Evolutionary conservation across 2,329 filamentous ascomycete species (phyloP).

Genomic region (Ciborinia camelliae): DNA sequence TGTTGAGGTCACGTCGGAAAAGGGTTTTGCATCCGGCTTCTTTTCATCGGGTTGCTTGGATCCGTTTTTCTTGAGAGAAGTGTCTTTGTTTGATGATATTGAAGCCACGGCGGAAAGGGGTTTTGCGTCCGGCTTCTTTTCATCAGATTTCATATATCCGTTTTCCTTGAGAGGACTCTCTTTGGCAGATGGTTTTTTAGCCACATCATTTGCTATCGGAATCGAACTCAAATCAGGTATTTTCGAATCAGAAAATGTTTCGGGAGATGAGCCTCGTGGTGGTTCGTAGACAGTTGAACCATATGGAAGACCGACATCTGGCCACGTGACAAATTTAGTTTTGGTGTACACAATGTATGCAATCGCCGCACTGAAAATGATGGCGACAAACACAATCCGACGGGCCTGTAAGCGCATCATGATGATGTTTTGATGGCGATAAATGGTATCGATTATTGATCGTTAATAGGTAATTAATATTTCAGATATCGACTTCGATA

Average conservation of each 20-base stretch:
- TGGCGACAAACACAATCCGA: not conserved
- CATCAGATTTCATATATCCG: too few species aligned
- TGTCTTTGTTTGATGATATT: too few species aligned
- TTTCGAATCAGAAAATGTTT: not conserved
- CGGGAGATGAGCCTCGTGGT: not conserved
- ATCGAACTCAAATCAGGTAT: not conserved
- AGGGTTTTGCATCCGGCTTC: not conserved
- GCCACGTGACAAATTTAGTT: constrained; percentile 2
- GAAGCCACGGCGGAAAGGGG: too few species aligned
- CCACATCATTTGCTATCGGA: not conserved
- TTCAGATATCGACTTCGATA: not conserved
- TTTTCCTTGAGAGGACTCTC: not conserved
- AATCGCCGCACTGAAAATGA: not conserved
- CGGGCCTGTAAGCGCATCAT: constrained; percentile 5
- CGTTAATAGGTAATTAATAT: not conserved
- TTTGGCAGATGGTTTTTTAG: not conserved
- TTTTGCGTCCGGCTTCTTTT: too few species aligned
- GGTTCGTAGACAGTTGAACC: not conserved
- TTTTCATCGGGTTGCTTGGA: constrained; percentile 1
- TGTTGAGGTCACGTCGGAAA: not conserved
- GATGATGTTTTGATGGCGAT: not conserved
- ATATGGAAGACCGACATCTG: not conserved
- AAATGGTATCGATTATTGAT: too few species aligned
- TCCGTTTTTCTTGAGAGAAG: too few species aligned
- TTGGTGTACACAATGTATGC: not conserved